Evolutionary conservation across 345 rosid species (phyloP).

Genomic region (Eucalyptus tenuipes): DNA sequence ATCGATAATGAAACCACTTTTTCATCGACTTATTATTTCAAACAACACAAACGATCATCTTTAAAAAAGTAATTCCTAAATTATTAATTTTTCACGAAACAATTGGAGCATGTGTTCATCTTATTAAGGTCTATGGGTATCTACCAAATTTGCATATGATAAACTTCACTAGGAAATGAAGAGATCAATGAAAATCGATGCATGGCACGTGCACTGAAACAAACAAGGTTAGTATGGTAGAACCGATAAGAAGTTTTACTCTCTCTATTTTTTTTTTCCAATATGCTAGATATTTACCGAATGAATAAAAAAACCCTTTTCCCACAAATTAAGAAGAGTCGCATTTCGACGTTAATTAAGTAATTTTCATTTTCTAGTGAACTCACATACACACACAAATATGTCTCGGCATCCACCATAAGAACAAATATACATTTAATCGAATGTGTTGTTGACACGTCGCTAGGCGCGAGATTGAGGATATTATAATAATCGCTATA

Average conservation of each 20-base stretch:
- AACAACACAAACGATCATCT: rapidly evolving
- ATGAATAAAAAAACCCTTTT: neutral
- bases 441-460: neutral
- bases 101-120: neutral
- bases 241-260: too few relatives aligned
- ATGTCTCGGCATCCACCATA: neutral
- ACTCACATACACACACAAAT: neutral
- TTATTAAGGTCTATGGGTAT: neutral
- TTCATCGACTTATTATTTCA: rapidly evolving
- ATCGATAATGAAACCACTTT: rapidly evolving
- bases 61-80: too few relatives aligned
- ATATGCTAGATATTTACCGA: neutral
- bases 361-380: neutral
- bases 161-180: neutral
- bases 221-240: neutral
- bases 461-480: neutral
- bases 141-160: neutral
- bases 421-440: neutral
- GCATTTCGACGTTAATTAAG: neutral
- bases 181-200: neutral
- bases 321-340: neutral
- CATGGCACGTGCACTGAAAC: neutral
- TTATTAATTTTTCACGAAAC: neutral
- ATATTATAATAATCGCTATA: neutral
- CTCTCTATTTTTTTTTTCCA: neutral